A percentile compares a stretch with the other conserved stretches of the same genome.
Conservation (phyloP, 352 stramenopile genomes). For the Pythium phragmitis region DNA sequence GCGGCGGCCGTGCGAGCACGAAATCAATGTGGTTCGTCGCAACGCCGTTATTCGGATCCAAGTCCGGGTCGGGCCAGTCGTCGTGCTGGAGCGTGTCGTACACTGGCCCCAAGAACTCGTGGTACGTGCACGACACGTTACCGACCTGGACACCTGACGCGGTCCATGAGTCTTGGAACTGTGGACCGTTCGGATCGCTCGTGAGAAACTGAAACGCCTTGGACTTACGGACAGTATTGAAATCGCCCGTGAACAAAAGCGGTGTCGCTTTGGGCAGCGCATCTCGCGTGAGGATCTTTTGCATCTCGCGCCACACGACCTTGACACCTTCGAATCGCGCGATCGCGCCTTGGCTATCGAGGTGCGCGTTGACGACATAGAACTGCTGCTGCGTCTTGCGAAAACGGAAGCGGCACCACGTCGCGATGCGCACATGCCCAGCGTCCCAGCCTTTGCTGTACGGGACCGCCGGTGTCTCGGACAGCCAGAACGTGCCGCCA, state of each 20-base stretch:
- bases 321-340: slow-evolving; percentile 31
- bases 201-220: slow-evolving; percentile 81
- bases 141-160: slow-evolving; percentile 61
- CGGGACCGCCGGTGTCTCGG: slow-evolving; percentile 28
- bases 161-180: slow-evolving; percentile 68
- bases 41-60: slow-evolving; percentile 40
- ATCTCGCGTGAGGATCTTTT: slow-evolving; percentile 15
- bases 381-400: slow-evolving; percentile 30
- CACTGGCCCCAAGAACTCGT: slow-evolving; percentile 63
- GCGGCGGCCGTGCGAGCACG: slow-evolving; percentile 77
- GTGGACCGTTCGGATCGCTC: slow-evolving; percentile 43
- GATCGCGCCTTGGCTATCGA: slow-evolving; percentile 30
- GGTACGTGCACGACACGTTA: slow-evolving; percentile 81
- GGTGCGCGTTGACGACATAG: slow-evolving; percentile 38
- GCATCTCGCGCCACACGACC: slow-evolving; percentile 35
- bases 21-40: slow-evolving; percentile 87
- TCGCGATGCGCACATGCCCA: slow-evolving; percentile 29
- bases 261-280: slow-evolving; percentile 28
- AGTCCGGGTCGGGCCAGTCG: slow-evolving; percentile 47
- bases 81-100: slow-evolving; percentile 37
- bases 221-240: slow-evolving; percentile 86
- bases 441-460: slow-evolving; percentile 28
- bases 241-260: slow-evolving; percentile 79
- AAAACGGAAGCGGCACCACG: slow-evolving; percentile 35
- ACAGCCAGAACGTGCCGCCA: slow-evolving; percentile 40